These are phyloP conservation scores for Neurospora sp. DNA, from an alignment of 2,329 filamentous ascomycete species.

Conservation along the genomic window DNA sequence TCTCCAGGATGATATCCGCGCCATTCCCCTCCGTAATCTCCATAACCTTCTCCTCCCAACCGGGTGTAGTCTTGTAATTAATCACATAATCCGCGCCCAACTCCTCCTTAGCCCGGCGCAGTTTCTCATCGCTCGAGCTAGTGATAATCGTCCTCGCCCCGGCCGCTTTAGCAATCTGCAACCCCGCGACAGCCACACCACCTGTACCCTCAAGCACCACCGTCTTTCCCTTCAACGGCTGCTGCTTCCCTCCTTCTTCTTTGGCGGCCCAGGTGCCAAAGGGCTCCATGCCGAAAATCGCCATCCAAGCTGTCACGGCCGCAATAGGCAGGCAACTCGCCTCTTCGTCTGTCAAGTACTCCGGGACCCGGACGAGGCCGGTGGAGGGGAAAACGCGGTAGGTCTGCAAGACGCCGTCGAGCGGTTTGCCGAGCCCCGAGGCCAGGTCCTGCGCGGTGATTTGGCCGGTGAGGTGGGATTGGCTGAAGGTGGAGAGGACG, in stretches of 20 bases:
- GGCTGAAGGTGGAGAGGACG: slow-evolving; percentile 58
- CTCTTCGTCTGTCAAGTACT: slow-evolving; percentile 49
- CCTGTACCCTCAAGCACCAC: slow-evolving; percentile 47
- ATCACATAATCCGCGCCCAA: slow-evolving; percentile 43
- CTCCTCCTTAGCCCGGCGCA: slow-evolving; percentile 31
- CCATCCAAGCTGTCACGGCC: slow-evolving; percentile 55
- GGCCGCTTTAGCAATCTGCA: slow-evolving; percentile 44
- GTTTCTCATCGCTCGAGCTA: slow-evolving; percentile 43
- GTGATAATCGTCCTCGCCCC: slow-evolving; percentile 44
- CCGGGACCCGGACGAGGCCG: slow-evolving; percentile 46
- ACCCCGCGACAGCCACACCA: slow-evolving; percentile 39
- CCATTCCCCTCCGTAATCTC: slow-evolving; percentile 33
- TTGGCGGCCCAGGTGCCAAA: slow-evolving; percentile 28
- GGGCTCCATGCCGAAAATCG: slow-evolving; percentile 50
- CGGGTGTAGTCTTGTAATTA: slow-evolving; percentile 43
- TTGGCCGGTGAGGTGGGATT: slow-evolving; percentile 48
- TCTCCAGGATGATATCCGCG: slow-evolving; percentile 47
- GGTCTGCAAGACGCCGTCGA: slow-evolving; percentile 46
- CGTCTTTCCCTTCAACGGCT: slow-evolving; percentile 24
- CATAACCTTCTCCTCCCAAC: slow-evolving; percentile 41
- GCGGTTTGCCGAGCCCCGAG: slow-evolving; percentile 50
- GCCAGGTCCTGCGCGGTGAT: slow-evolving; percentile 44
- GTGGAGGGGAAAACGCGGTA: slow-evolving; percentile 49
- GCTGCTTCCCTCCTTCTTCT: slow-evolving; percentile 24
- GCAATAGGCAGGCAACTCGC: slow-evolving; percentile 52